Conservation (phyloP, 2,329 filamentous ascomycete species). For the Calonectria montana region DNA sequence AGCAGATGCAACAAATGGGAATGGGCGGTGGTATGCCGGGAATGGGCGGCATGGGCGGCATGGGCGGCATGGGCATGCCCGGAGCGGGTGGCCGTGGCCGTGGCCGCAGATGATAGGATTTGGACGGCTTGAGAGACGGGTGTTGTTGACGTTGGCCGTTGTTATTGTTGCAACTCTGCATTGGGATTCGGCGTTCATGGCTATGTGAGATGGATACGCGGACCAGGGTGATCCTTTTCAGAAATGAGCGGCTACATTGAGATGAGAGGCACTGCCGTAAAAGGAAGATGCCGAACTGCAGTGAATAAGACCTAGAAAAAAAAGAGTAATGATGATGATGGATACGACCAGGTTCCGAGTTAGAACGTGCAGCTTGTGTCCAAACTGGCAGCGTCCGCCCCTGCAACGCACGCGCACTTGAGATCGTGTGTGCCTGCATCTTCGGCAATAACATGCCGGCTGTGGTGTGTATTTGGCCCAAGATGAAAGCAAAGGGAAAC, state of each 20-base stretch:
- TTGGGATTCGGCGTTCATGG: conserved; percentile 26
- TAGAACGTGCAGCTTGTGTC: not conserved
- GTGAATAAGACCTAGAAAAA: not conserved
- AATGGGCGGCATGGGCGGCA: conserved; percentile 38
- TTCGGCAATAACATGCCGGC: conserved; percentile 1
- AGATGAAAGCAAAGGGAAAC: not conserved
- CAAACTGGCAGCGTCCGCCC: not conserved
- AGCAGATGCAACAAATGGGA: conserved; percentile 76
- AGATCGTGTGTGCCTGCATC: not conserved
- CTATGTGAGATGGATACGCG: conserved; percentile 6
- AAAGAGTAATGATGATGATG: conserved; percentile 3
- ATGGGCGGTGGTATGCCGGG: conserved; percentile 61
- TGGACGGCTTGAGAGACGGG: not conserved
- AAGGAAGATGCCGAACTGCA: not conserved
- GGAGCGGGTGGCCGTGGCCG: conserved; percentile 44
- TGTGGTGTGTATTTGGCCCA: not conserved
- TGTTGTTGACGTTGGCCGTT: conserved; percentile 8
- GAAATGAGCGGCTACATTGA: not conserved
- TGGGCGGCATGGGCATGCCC: conserved; percentile 46
- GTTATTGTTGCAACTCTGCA: conserved; percentile 20
- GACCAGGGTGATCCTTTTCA: not conserved
- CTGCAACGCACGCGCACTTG: not conserved
- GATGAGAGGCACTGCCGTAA: conserved; percentile 3
- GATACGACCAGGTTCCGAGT: not conserved
- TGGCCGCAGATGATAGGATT: conserved; percentile 42